A percentile compares a stretch with the other conserved stretches of the same genome.
Conservation (phyloP, 1,139 yeast species). For the Candida pseudoviswanathii region DNA sequence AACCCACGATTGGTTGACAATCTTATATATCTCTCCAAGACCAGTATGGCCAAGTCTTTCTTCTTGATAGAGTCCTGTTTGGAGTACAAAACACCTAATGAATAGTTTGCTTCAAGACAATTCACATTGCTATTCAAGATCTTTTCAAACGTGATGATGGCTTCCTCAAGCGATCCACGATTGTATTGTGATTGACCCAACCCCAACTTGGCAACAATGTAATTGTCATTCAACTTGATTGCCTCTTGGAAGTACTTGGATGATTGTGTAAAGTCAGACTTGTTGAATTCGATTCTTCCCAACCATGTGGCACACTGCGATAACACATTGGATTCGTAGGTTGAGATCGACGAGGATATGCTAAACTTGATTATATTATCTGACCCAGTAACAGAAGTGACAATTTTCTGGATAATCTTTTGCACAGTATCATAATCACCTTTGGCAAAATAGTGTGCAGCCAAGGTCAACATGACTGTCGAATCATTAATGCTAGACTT, state of each 20-base stretch:
- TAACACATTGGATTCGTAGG: slow-evolving; percentile 41
- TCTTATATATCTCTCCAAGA: slow-evolving; percentile 72
- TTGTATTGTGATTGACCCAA: slow-evolving; percentile 83
- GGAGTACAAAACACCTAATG: slow-evolving; percentile 74
- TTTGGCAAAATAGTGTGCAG: slow-evolving; percentile 61
- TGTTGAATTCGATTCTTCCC: slow-evolving; percentile 71
- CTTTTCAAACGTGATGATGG: slow-evolving; percentile 80
- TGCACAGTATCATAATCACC: slow-evolving; percentile 60
- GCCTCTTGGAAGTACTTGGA: slow-evolving; percentile 75
- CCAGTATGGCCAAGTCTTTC: slow-evolving; percentile 57
- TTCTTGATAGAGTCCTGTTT: slow-evolving; percentile 41
- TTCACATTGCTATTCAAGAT: slow-evolving; percentile 68
- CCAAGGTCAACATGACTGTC: slow-evolving; percentile 48
- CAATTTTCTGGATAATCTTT: slow-evolving; percentile 55
- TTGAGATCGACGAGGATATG: slow-evolving; percentile 25
- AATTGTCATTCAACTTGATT: slow-evolving; percentile 60
- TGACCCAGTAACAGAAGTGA: slow-evolving; percentile 31
- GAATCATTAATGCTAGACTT: slow-evolving; percentile 30
- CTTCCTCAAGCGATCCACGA: slow-evolving; percentile 78
- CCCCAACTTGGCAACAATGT: slow-evolving; percentile 74
- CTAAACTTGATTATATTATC: slow-evolving; percentile 20
- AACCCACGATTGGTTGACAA: slow-evolving; percentile 53
- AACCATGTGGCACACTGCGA: slow-evolving; percentile 89
- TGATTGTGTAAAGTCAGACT: slow-evolving; percentile 64
- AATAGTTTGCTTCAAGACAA: slow-evolving; percentile 73